These are phyloP conservation scores for Jackrogersella minutella DNA, from an alignment of 495 filamentous ascomycete genomes.

Conservation along the genomic window DNA sequence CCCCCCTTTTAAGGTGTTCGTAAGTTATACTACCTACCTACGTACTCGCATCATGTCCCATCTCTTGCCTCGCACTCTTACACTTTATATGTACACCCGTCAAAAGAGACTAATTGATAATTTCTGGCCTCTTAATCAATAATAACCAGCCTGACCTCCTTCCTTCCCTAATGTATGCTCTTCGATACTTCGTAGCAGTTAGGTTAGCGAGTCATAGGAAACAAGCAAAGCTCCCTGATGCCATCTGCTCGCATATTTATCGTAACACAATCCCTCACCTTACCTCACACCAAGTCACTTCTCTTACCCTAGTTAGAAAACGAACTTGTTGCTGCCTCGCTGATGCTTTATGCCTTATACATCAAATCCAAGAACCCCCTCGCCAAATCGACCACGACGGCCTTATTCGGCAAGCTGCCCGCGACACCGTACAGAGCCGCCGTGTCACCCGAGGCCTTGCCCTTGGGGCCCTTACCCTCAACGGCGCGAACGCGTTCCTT, in stretches of 20 bases:
- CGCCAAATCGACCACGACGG: constrained; percentile 88
- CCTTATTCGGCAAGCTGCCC: constrained; percentile 93
- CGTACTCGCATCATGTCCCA: background rate
- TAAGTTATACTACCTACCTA: too few relatives aligned
- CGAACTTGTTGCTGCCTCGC: background rate
- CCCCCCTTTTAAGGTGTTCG: background rate
- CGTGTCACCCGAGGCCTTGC: constrained; percentile 71
- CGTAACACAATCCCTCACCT: background rate
- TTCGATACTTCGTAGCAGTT: constrained; percentile 1
- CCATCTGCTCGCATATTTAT: background rate
- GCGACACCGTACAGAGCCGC: constrained; percentile 95
- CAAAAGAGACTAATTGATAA: background rate
- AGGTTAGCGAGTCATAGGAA: background rate
- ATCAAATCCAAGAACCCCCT: constrained; percentile 92
- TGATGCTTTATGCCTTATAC: constrained; percentile 78
- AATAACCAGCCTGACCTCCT: background rate
- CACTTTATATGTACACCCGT: constrained; percentile 15
- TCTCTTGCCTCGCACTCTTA: background rate
- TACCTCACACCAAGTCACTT: too few relatives aligned
- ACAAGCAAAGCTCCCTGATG: background rate
- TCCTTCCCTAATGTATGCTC: constrained; percentile 27
- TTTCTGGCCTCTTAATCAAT: background rate
- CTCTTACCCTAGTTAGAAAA: background rate
- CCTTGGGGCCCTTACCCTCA: constrained; percentile 79
- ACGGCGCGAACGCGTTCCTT: constrained; percentile 69